Conservation (phyloP, 176 grass and related monocot species). For the Areca catechu region DNA sequence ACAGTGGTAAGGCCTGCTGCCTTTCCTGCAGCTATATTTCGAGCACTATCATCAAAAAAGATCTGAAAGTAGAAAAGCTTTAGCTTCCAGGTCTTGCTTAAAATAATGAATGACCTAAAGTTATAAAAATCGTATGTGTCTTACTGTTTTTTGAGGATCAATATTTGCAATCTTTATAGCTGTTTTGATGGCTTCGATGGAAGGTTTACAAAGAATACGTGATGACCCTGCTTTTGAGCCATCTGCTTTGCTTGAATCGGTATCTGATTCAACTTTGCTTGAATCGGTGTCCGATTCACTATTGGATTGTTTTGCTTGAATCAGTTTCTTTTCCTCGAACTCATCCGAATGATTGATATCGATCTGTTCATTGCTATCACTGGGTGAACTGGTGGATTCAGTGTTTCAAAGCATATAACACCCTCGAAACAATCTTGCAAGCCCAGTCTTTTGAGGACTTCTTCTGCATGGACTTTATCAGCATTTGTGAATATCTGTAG, state of each 20-base stretch:
- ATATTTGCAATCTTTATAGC: slow-evolving; percentile 38
- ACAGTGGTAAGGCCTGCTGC: slow-evolving; percentile 51
- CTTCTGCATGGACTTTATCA: slow-evolving; percentile 36
- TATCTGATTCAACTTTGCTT: slow-evolving; percentile 6
- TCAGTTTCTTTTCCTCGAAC: slow-evolving; percentile 1
- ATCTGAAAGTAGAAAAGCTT: slow-evolving; percentile 30
- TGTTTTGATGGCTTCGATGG: slow-evolving; percentile 51
- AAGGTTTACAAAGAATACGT: slow-evolving; percentile 54
- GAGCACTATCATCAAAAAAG: slow-evolving; percentile 52
- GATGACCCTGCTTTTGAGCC: neutral
- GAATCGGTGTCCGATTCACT: slow-evolving; percentile 15
- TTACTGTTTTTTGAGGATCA: slow-evolving; percentile 46
- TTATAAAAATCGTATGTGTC: neutral
- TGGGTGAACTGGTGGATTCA: slow-evolving; percentile 28
- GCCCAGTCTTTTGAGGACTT: slow-evolving; percentile 40
- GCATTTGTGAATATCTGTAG: slow-evolving; percentile 62
- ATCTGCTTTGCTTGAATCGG: neutral
- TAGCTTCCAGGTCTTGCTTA: neutral
- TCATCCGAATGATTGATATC: neutral
- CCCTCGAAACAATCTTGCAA: slow-evolving; percentile 55
- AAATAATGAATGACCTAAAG: too few species aligned
- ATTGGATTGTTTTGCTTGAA: neutral
- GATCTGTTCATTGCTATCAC: neutral
- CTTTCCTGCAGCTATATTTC: slow-evolving; percentile 66
- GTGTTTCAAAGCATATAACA: slow-evolving; percentile 68